Evolutionary conservation across 139 green algal genomes (phyloP).

Genomic region (Diplosphaera chodatii): DNA sequence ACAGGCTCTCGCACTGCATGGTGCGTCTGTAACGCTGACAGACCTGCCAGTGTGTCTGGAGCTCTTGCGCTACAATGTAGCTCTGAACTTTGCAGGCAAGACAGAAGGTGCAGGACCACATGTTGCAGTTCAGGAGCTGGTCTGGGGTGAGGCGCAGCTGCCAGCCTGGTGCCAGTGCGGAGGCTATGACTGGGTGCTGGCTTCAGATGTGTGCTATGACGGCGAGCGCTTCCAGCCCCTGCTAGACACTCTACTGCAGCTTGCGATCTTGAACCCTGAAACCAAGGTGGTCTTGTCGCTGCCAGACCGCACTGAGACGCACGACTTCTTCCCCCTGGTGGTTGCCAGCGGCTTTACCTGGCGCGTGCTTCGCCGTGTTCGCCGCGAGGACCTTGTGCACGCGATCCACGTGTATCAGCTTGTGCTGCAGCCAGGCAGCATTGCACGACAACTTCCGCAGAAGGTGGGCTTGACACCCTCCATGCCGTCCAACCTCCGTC

Average conservation of each 20-base stretch:
- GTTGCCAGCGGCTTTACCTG: neutral
- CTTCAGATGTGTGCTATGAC: slow-evolving; percentile 8
- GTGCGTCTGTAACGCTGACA: neutral
- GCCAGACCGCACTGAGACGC: slow-evolving; percentile 12
- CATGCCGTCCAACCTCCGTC: too few species aligned
- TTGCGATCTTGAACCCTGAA: neutral
- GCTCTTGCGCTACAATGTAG: neutral
- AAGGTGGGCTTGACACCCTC: too few species aligned
- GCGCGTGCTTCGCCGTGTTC: slow-evolving; percentile 2
- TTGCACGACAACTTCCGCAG: too few species aligned
- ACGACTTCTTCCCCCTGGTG: slow-evolving; percentile 1
- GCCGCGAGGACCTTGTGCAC: neutral
- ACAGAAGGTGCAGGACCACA: neutral
- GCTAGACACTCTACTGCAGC: slow-evolving; percentile 4
- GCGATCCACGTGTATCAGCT: slow-evolving; percentile 12
- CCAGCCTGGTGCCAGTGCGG: too few species aligned
- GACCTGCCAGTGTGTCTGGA: neutral
- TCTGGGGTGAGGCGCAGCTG: neutral
- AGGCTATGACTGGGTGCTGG: neutral
- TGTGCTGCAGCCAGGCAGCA: neutral
- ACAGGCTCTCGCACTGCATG: neutral
- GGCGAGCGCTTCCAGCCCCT: neutral
- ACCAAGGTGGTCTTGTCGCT: slow-evolving; percentile 5
- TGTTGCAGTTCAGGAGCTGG: too few species aligned
- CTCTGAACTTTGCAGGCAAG: neutral